Conservation (phyloP, 2,329 filamentous ascomycete genomes). For the Phaeosphaeria sp. region DNA sequence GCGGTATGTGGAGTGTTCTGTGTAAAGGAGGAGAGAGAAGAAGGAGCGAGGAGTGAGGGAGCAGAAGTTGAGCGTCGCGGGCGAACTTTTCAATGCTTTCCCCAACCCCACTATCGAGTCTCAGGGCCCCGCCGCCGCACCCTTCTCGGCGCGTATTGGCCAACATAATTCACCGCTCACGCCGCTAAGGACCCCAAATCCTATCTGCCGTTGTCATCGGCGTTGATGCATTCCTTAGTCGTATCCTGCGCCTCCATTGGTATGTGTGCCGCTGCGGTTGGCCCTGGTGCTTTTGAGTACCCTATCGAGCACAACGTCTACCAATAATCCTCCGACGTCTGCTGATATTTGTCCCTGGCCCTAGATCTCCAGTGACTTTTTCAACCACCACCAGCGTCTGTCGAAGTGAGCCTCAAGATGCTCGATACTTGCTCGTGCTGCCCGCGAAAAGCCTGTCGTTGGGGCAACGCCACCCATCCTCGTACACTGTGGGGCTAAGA, state of each 20-base stretch:
- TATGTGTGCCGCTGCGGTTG: background rate
- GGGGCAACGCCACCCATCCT: background rate
- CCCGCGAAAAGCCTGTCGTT: background rate
- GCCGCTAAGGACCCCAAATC: conserved; percentile 1
- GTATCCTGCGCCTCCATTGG: background rate
- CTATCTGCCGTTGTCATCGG: conserved; percentile 1
- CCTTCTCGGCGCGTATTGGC: conserved; percentile 1
- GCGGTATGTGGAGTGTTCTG: conserved; percentile 25
- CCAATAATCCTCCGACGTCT: background rate
- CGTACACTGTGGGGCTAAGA: too few relatives aligned
- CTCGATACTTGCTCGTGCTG: background rate
- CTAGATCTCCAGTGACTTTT: too few relatives aligned
- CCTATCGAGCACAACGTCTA: background rate
- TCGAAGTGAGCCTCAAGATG: background rate
- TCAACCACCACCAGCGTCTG: too few relatives aligned
- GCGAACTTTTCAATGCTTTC: conserved; percentile 8
- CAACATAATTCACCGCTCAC: conserved; percentile 2
- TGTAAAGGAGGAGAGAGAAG: conserved; percentile 15
- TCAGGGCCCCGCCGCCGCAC: conserved; percentile 3
- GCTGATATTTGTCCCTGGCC: background rate
- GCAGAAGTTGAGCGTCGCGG: too few relatives aligned
- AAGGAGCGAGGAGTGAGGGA: conserved; percentile 12
- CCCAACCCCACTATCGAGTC: conserved; percentile 5
- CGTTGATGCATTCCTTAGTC: conserved; percentile 1
- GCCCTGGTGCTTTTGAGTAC: background rate